Percentiles rank a stretch among this genome's conserved stretches.
Evolutionary conservation across 2,329 filamentous ascomycete species (phyloP).

Genomic region (Dactylellina sp.): DNA sequence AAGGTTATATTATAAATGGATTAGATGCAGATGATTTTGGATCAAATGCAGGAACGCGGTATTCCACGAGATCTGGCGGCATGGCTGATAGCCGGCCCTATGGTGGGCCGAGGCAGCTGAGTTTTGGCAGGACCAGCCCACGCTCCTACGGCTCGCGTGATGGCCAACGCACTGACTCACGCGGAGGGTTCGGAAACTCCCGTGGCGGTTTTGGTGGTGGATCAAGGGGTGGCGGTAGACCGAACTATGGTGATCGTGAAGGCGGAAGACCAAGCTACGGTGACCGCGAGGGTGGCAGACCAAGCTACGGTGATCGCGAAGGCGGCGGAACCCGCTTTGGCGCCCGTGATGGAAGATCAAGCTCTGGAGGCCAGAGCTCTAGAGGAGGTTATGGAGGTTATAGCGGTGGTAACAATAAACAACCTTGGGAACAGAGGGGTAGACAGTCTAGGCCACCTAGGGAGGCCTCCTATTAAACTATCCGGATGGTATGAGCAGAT

Average conservation of each 20-base stretch:
- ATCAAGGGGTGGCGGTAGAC: neutral
- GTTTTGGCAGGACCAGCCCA: constrained; percentile 2
- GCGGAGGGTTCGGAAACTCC: neutral
- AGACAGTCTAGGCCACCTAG: neutral
- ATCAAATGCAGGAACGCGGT: constrained; percentile 26
- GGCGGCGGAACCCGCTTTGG: neutral
- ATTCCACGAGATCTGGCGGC: constrained; percentile 19
- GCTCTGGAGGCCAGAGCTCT: neutral
- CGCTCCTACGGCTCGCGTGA: constrained; percentile 7
- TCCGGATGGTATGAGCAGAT: neutral
- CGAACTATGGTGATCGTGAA: neutral
- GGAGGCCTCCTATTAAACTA: neutral
- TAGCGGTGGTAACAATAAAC: neutral
- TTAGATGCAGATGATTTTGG: constrained; percentile 21
- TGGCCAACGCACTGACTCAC: constrained; percentile 30
- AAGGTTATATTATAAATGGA: constrained; percentile 10
- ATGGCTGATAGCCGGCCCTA: constrained; percentile 10
- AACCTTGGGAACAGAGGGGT: neutral
- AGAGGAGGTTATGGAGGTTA: no score
- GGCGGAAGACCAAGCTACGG: constrained; percentile 2
- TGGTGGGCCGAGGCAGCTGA: constrained; percentile 6
- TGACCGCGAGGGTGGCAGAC: neutral
- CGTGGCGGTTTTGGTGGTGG: constrained; percentile 24
- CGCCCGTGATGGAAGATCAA: neutral
- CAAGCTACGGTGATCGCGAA: constrained; percentile 8